Conservation (phyloP, 2,329 filamentous ascomycete species). For the Dissoconium aciculare region DNA sequence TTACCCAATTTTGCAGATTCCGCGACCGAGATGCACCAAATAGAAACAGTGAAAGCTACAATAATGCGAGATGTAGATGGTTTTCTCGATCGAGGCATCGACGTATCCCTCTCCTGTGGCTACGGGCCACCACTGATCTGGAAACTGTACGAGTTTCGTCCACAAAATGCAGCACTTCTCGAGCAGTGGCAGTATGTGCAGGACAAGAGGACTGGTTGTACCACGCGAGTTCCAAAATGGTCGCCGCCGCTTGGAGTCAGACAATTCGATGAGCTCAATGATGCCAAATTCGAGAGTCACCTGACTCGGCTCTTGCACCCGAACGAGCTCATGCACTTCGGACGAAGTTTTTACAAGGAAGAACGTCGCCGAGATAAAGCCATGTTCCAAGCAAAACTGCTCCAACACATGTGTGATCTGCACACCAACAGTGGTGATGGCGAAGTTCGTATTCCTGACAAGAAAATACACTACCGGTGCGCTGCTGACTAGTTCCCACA, state of each 20-base stretch:
- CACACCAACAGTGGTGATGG: slow-evolving; percentile 22
- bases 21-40: slow-evolving; percentile 29
- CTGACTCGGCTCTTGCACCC: slow-evolving; percentile 28
- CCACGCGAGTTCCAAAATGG: slow-evolving; percentile 21
- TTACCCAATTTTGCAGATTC: slow-evolving; percentile 17
- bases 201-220: slow-evolving; percentile 19
- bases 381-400: slow-evolving; percentile 28
- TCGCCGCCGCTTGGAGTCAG: slow-evolving; percentile 34
- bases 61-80: too few relatives aligned
- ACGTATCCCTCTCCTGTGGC: slow-evolving; percentile 30
- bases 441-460: slow-evolving; percentile 21
- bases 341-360: slow-evolving; percentile 30
- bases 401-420: slow-evolving; percentile 27
- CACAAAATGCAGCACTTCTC: slow-evolving; percentile 27
- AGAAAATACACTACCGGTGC: slow-evolving; percentile 1
- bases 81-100: slow-evolving; percentile 26
- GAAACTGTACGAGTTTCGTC: slow-evolving; percentile 33
- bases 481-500: too few relatives aligned
- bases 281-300: slow-evolving; percentile 31
- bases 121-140: slow-evolving; percentile 30
- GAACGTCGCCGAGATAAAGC: slow-evolving; percentile 27
- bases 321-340: slow-evolving; percentile 29
- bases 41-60: slow-evolving; percentile 29
- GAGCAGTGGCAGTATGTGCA: slow-evolving; percentile 30
- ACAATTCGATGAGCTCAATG: slow-evolving; percentile 31